Conservation (phyloP, 257 asterid genomes). For the Solanum chilense region DNA sequence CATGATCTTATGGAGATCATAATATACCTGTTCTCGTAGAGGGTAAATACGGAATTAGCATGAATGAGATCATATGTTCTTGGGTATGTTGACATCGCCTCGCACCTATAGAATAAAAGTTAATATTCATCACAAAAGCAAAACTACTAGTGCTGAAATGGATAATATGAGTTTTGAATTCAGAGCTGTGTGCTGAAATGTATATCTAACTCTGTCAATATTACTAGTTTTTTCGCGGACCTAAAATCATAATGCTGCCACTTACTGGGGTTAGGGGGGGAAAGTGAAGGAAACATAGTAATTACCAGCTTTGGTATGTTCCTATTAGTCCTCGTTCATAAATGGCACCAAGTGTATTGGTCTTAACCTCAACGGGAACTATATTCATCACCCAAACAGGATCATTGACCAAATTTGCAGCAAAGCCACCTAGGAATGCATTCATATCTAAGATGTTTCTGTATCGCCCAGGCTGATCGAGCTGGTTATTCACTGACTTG, state of each 20-base stretch:
- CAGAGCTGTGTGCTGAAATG: background rate
- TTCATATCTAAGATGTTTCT: constrained; percentile 81
- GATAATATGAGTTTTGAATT: background rate
- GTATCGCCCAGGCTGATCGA: constrained; percentile 44
- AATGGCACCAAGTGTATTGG: constrained; percentile 60
- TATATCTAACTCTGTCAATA: background rate
- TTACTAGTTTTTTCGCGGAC: background rate
- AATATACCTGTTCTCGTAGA: constrained; percentile 45
- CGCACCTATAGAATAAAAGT: constrained; percentile 37
- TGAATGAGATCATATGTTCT: constrained; percentile 84
- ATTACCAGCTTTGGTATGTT: constrained; percentile 72
- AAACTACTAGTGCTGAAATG: background rate
- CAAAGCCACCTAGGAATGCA: constrained; percentile 76
- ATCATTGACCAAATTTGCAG: constrained; percentile 39
- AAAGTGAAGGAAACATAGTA: background rate
- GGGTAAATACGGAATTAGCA: constrained; percentile 60
- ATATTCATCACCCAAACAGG: constrained; percentile 86
- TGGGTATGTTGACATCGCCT: constrained; percentile 90
- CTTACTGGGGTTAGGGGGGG: too few species aligned
- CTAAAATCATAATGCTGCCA: background rate
- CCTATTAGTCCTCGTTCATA: constrained; percentile 83
- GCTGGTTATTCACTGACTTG: constrained; percentile 48
- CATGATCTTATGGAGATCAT: background rate
- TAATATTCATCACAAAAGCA: background rate
- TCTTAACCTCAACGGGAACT: constrained; percentile 59